phyloP scores from a whole-genome alignment of 257 asterid genomes.

The Catharanthus roseus region DNA sequence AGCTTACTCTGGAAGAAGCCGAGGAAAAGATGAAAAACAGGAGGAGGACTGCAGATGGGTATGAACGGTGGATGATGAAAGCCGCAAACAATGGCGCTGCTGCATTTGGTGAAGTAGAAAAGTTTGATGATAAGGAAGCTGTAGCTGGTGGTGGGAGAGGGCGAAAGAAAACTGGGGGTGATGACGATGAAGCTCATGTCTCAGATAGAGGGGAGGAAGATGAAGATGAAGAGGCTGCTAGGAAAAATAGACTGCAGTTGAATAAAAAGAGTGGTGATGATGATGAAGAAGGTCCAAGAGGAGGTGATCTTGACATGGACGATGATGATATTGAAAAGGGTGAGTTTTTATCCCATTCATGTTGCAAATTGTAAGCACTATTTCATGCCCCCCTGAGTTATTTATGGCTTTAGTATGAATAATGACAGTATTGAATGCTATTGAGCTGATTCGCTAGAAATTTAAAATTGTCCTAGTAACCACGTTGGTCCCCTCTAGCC shows the following conservation, averaged over 20 bases:
- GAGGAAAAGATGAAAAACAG: constrained; percentile 97
- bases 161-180: constrained; percentile 66
- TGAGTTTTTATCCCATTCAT: constrained; percentile 21
- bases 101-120: constrained; percentile 90
- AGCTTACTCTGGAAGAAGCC: constrained; percentile 97
- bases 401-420: neutral
- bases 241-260: constrained; percentile 66
- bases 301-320: constrained; percentile 94
- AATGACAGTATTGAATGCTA: neutral
- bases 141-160: constrained; percentile 70
- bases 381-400: neutral
- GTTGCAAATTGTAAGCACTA: neutral
- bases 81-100: constrained; percentile 93
- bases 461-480: neutral
- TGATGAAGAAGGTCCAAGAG: constrained; percentile 97
- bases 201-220: constrained; percentile 97
- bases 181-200: constrained; percentile 68
- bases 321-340: constrained; percentile 96
- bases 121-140: constrained; percentile 63
- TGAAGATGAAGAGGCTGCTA: constrained; percentile 77
- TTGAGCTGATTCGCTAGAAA: neutral
- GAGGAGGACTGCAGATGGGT: constrained; percentile 98
- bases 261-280: constrained; percentile 64
- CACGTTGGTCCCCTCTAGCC: no score
- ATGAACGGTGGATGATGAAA: constrained; percentile 99